These are phyloP conservation scores for Mimosa pudica DNA, from an alignment of 306 rosid genomes.

Conservation along the genomic window DNA sequence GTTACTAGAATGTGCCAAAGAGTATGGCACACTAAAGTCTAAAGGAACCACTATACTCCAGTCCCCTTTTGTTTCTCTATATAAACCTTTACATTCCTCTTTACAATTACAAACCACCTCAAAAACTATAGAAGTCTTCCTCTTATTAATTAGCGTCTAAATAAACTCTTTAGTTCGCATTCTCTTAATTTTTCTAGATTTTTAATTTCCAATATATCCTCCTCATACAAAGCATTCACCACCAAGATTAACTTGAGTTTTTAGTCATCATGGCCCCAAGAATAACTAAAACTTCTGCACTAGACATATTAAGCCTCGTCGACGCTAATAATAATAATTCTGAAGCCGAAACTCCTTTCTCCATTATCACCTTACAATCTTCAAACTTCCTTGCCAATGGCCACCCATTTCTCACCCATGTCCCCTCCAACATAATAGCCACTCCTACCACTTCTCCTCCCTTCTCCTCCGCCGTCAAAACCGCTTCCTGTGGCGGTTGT, in stretches of 20 bases:
- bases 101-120: neutral
- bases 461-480: slow-evolving; percentile 40
- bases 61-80: neutral
- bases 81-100: neutral
- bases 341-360: slow-evolving; percentile 1
- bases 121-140: neutral
- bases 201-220: too few relatives aligned
- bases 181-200: too few relatives aligned
- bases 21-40: neutral
- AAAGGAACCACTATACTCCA: neutral
- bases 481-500: slow-evolving; percentile 41
- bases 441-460: slow-evolving; percentile 33
- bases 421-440: slow-evolving; percentile 6
- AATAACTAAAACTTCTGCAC: slow-evolving; percentile 36
- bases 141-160: neutral
- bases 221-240: too few relatives aligned
- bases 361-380: slow-evolving; percentile 43
- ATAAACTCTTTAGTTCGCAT: neutral
- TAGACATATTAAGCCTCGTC: slow-evolving; percentile 4
- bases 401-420: neutral
- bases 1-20: neutral
- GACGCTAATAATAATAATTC: slow-evolving; percentile 3
- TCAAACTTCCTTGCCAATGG: slow-evolving; percentile 55
- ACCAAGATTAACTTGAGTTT: neutral
- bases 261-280: slow-evolving; percentile 60